Evolutionary conservation across 2,329 filamentous ascomycete species (phyloP).

Genomic region (Penicillium sp.): DNA sequence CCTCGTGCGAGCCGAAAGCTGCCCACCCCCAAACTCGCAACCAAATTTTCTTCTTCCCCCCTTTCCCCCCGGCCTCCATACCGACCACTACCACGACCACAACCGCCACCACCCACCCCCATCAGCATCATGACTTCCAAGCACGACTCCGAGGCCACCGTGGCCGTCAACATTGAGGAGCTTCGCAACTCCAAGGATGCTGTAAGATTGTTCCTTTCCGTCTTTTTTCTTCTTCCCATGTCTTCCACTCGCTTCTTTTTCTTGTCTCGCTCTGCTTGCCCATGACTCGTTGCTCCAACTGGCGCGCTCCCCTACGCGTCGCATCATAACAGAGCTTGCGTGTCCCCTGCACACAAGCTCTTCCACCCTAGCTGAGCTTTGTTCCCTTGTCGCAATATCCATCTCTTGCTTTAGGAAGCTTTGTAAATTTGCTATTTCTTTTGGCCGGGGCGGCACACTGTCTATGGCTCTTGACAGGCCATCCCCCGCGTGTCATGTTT

Average conservation of each 20-base stretch:
- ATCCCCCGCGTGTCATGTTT: not conserved
- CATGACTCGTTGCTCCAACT: constrained; percentile 5
- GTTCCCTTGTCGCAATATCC: not conserved
- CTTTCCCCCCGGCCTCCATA: not conserved
- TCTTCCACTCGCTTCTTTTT: constrained; percentile 10
- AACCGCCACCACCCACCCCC: not conserved
- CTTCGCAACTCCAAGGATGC: constrained; percentile 79
- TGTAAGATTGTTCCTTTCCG: constrained; percentile 58
- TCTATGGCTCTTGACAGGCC: not conserved
- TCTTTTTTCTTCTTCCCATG: not conserved
- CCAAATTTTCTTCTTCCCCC: constrained; percentile 19
- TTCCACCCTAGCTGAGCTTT: constrained; percentile 9
- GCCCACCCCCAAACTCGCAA: not conserved
- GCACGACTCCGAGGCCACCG: constrained; percentile 39
- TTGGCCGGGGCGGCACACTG: not conserved
- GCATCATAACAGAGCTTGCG: constrained; percentile 19
- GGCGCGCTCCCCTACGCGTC: constrained; percentile 24
- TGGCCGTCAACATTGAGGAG: constrained; percentile 64
- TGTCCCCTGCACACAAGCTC: not conserved
- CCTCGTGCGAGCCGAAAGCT: constrained; percentile 16
- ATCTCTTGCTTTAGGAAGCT: not conserved
- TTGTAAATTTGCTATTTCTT: not conserved
- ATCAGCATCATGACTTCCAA: constrained; percentile 42
- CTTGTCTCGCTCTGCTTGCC: constrained; percentile 10
- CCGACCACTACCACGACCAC: constrained; percentile 35